These are phyloP conservation scores for Trametes maxima DNA, from an alignment of 768 basidiomycete species.

Conservation along the genomic window DNA sequence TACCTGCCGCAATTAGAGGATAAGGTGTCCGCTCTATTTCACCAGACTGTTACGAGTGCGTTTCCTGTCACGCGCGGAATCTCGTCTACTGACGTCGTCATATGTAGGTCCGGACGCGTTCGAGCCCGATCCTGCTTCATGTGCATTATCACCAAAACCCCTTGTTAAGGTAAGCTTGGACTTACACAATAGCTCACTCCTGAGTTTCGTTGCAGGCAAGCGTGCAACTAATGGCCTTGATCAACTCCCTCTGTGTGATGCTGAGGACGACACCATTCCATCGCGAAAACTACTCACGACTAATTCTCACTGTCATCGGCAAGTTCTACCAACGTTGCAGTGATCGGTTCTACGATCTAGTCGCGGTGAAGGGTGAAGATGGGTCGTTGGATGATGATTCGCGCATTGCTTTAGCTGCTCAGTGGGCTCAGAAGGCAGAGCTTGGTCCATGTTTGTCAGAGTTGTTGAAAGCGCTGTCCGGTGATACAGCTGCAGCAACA, in stretches of 20 bases:
- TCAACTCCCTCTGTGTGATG: slow-evolving; percentile 92
- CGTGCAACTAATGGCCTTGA: slow-evolving; percentile 83
- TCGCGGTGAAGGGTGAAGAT: slow-evolving; percentile 43
- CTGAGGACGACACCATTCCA: slow-evolving; percentile 91
- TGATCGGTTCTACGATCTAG: slow-evolving; percentile 79
- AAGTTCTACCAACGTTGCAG: slow-evolving; percentile 96
- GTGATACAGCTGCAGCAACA: slow-evolving; percentile 47
- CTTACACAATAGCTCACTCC: not conserved
- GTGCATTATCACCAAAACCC: slow-evolving; percentile 66
- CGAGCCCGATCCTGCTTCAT: slow-evolving; percentile 73
- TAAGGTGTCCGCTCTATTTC: slow-evolving; percentile 86
- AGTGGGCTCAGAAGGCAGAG: slow-evolving; percentile 87
- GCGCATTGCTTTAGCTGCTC: slow-evolving; percentile 58
- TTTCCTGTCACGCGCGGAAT: not conserved
- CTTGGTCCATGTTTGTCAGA: slow-evolving; percentile 74
- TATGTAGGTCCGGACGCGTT: slow-evolving; percentile 80
- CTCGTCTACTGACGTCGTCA: not conserved
- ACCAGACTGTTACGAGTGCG: slow-evolving; percentile 78
- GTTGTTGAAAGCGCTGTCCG: slow-evolving; percentile 43
- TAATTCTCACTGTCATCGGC: slow-evolving; percentile 91
- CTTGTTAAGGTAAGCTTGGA: slow-evolving; percentile 65
- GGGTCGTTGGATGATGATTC: slow-evolving; percentile 31
- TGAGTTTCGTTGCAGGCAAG: slow-evolving; percentile 55
- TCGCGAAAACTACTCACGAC: slow-evolving; percentile 89
- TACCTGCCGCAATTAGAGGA: slow-evolving; percentile 96